Evolutionary conservation across 2,329 filamentous ascomycete genomes (phyloP), one percentile per base, ranked within the genome.

Genomic region (Arthrobotrys sphaeroides): DNA sequence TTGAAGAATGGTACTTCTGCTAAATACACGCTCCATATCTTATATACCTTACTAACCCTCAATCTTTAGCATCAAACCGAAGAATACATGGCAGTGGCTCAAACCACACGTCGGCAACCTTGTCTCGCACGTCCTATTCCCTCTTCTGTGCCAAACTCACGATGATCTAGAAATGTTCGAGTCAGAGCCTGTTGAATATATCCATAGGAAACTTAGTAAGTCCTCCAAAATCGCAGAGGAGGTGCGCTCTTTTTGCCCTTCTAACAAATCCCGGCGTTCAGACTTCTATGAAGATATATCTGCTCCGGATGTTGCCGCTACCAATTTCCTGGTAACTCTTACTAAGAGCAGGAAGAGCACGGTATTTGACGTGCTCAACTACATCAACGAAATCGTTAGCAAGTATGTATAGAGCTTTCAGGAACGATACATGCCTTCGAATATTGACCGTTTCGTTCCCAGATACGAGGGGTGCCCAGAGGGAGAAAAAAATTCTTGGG

Each of bases 281-380:
- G 76, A 98, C 83, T 97, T 94, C 81, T 99, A 96, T 82, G 95
- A 99, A 83, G 95, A 99, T 81, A 92, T 96, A 3, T 96, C 94
- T 0, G 90, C 95, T 13, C 95, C 95, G 5, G 95, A 98, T 82
- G 92, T 98, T 69, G 92, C 95, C 2, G 95, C 95, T 2, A 97
- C 94, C 13, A 98, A 97, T 83, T 98, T 99, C 86, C 85, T 99
- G 61, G 91, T 97, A 75, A 94, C 93, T 62, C 87, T 99, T 67
- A 97, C 95, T 78, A 98, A 98, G 86, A 90, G 91, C 80, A 89
- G 95, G 79, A 91, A 94, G 84, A 97, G 97, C 85, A 93, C 98
- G 83, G 97, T 94, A 0, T 98, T 96, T 80, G 92, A 93, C 77
- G 92, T 99, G 60, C 88, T 99, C 78, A 92, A 91, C 74, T 99